Percentiles rank a stretch among this genome's conserved stretches.
These are phyloP conservation scores for Aaosphaeria pasadenensis DNA, from an alignment of 2,329 filamentous ascomycete species.

Conservation along the genomic window DNA sequence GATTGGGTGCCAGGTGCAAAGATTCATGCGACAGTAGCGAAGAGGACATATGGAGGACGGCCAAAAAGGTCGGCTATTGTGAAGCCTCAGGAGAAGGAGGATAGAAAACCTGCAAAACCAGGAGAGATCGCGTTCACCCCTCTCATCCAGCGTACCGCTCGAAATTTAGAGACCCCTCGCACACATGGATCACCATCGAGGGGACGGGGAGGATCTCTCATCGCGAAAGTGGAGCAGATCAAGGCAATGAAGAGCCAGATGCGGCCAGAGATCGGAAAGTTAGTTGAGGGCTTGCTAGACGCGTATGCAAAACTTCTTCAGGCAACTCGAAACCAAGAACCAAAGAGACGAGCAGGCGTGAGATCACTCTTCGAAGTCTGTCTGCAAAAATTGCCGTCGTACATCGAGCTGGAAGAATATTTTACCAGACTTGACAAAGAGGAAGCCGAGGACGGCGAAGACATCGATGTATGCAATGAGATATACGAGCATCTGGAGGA, in stretches of 20 bases:
- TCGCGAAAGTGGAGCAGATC: slow-evolving; percentile 16
- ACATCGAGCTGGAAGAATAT: slow-evolving; percentile 39
- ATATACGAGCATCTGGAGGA: slow-evolving; percentile 41
- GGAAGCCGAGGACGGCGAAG: slow-evolving; percentile 28
- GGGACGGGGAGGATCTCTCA: slow-evolving; percentile 22
- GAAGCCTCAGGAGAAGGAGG: slow-evolving; percentile 3
- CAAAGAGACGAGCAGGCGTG: slow-evolving; percentile 29
- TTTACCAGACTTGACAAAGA: slow-evolving; percentile 31
- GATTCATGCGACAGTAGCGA: slow-evolving; percentile 10
- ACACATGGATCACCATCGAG: slow-evolving; percentile 23
- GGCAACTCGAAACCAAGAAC: slow-evolving; percentile 18
- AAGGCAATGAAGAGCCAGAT: slow-evolving; percentile 17
- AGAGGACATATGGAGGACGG: slow-evolving; percentile 33
- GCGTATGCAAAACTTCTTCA: slow-evolving; percentile 35
- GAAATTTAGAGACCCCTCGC: slow-evolving; percentile 28
- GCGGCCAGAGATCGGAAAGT: slow-evolving; percentile 22
- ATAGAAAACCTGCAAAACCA: slow-evolving; percentile 13
- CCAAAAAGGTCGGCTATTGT: slow-evolving; percentile 11
- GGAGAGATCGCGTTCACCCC: slow-evolving; percentile 36
- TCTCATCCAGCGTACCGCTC: slow-evolving; percentile 27
- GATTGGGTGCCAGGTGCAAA: slow-evolving; percentile 34
- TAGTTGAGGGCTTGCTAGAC: slow-evolving; percentile 28
- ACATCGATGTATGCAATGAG: slow-evolving; percentile 34
- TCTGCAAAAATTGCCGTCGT: slow-evolving; percentile 38
- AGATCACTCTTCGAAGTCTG: slow-evolving; percentile 39